Conservation (phyloP, 257 asterid species). For the Solanum boliviense region DNA sequence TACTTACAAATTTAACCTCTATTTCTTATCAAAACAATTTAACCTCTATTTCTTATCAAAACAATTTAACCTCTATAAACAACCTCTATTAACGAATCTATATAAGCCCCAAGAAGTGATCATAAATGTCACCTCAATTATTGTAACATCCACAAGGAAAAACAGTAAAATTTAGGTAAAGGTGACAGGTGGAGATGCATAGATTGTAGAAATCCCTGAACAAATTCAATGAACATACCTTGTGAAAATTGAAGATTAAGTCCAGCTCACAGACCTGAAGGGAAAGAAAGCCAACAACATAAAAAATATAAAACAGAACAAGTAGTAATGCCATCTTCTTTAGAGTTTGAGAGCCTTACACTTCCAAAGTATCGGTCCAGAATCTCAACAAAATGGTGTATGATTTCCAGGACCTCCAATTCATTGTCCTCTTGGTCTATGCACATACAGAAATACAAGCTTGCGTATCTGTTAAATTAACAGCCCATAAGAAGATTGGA, state of each 20-base stretch:
- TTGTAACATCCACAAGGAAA: background rate
- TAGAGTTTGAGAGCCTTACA: conserved; percentile 39
- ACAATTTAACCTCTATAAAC: background rate
- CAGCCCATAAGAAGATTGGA: background rate
- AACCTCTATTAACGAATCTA: background rate
- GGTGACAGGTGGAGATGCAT: background rate
- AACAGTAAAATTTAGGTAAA: background rate
- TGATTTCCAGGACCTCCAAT: conserved; percentile 83
- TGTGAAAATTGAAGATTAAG: conserved; percentile 88
- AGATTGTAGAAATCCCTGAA: background rate
- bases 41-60: background rate
- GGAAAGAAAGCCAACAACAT: conserved; percentile 9
- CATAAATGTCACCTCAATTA: background rate
- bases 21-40: background rate
- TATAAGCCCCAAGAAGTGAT: background rate
- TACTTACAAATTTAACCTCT: too few relatives aligned
- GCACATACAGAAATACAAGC: conserved; percentile 98
- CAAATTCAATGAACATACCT: conserved; percentile 37
- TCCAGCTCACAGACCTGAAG: conserved; percentile 88
- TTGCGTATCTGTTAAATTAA: conserved; percentile 58
- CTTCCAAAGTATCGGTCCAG: conserved; percentile 98
- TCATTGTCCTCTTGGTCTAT: conserved; percentile 89
- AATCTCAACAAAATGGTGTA: conserved; percentile 92
- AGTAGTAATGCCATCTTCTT: background rate
- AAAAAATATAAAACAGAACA: conserved; percentile 1